phyloP scores from a whole-genome alignment of 129 eudicot genomes.

The Flaveria ramosissima region DNA sequence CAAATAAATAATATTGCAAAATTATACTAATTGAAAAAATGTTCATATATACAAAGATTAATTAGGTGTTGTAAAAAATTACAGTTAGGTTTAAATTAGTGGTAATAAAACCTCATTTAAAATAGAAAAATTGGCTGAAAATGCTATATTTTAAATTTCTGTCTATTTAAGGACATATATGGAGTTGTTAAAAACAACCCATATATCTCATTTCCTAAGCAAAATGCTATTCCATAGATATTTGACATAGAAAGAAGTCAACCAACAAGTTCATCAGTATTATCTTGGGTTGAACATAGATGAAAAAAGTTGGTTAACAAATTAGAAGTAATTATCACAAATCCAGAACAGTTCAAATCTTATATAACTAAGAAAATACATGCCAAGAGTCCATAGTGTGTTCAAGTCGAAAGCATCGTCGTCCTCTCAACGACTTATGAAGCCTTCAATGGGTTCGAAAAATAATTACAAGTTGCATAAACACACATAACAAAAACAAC shows the following conservation, averaged over 20 bases:
- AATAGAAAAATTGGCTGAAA: not conserved
- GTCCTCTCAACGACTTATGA: conserved; percentile 38
- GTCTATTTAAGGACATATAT: not conserved
- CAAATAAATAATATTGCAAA: not conserved
- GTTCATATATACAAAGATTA: not conserved
- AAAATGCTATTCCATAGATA: not conserved
- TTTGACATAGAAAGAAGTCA: not conserved
- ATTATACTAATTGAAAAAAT: no score
- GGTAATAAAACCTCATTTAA: not conserved
- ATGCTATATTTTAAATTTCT: not conserved
- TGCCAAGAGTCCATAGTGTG: conserved; percentile 29
- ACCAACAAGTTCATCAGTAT: not conserved
- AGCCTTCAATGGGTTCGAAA: conserved; percentile 26
- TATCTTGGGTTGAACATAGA: conserved; percentile 1
- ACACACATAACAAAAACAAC: conserved; percentile 41
- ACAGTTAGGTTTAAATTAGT: not conserved
- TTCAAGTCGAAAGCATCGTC: conserved; percentile 24
- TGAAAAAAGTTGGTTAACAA: conserved; percentile 11
- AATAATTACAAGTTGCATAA: conserved; percentile 43
- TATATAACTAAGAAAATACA: conserved; percentile 28
- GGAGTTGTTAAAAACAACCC: not conserved
- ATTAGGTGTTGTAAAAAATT: not conserved
- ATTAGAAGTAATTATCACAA: conserved; percentile 25
- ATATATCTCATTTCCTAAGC: not conserved
- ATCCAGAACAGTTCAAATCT: conserved; percentile 33